Evolutionary conservation across 1,139 yeast species (phyloP).

Genomic region (Saccharomycopsis phalli): DNA sequence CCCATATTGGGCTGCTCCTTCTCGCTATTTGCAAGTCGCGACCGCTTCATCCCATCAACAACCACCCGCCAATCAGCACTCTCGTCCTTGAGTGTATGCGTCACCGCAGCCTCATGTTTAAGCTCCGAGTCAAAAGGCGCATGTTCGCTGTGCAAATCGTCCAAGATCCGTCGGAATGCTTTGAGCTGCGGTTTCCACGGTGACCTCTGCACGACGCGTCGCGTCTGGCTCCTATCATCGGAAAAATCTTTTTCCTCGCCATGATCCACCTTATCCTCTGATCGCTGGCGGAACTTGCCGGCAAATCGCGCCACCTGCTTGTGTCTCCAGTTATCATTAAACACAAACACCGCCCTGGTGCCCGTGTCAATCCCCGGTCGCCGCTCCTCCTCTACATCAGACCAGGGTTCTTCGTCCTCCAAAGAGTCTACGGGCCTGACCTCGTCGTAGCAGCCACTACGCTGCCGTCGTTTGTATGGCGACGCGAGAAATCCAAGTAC

Average conservation of each 20-base stretch:
- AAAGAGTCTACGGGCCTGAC: neutral
- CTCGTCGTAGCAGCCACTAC: neutral
- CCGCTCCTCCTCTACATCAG: neutral
- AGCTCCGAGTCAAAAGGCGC: conserved; percentile 28
- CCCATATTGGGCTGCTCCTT: neutral
- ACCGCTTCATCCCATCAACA: neutral
- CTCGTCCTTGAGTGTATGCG: conserved; percentile 26
- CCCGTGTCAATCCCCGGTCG: neutral
- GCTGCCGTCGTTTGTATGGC: neutral
- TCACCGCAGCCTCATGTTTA: conserved; percentile 27
- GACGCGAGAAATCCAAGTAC: neutral
- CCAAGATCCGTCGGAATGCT: conserved; percentile 27
- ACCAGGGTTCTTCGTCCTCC: neutral
- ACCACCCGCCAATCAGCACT: conserved; percentile 20
- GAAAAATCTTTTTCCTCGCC: neutral
- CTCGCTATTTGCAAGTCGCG: neutral
- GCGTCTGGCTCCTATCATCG: neutral
- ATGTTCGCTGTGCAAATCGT: conserved; percentile 27
- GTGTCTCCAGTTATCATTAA: neutral
- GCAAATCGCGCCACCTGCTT: neutral
- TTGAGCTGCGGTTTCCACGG: conserved; percentile 25
- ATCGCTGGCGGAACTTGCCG: neutral
- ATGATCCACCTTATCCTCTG: no score
- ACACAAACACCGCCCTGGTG: neutral
- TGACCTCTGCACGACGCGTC: neutral